Percentiles rank a stretch among this genome's conserved stretches.
Conservation (phyloP, 441 rosid species). For the Viola pubescens region DNA sequence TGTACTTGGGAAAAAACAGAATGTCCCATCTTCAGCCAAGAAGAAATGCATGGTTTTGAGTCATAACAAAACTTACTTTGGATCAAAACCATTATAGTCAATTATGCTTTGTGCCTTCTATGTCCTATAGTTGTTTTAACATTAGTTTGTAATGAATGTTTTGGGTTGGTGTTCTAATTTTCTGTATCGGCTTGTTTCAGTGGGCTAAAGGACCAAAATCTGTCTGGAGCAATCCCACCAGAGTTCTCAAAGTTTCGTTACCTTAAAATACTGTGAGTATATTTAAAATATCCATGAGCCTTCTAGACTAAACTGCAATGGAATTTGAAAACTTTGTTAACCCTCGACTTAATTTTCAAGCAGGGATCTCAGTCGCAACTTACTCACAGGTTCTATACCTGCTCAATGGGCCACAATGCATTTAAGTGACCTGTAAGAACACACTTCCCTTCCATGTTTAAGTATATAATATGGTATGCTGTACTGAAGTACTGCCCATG, state of each 20-base stretch:
- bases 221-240: slow-evolving; percentile 59
- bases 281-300: background rate
- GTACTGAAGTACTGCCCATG: slow-evolving; percentile 7
- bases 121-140: background rate
- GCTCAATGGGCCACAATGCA: slow-evolving; percentile 68
- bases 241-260: slow-evolving; percentile 64
- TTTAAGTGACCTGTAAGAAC: slow-evolving; percentile 51
- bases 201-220: slow-evolving; percentile 52
- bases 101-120: background rate
- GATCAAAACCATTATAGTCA: no score
- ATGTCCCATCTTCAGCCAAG: no score
- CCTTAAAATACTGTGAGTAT: slow-evolving; percentile 62
- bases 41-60: no score
- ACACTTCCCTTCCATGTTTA: background rate
- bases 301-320: background rate
- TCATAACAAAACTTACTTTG: no score
- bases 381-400: slow-evolving; percentile 65
- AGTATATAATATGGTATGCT: background rate
- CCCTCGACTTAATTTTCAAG: slow-evolving; percentile 2
- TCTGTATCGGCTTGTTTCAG: slow-evolving; percentile 29
- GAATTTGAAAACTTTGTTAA: background rate
- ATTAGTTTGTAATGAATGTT: no score
- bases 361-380: slow-evolving; percentile 86
- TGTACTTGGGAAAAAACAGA: no score
- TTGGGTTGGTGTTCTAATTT: background rate